These are phyloP conservation scores for Marchantia paleacea DNA, from an alignment of 225 moss, liverwort and hornwort genomes.

Conservation along the genomic window DNA sequence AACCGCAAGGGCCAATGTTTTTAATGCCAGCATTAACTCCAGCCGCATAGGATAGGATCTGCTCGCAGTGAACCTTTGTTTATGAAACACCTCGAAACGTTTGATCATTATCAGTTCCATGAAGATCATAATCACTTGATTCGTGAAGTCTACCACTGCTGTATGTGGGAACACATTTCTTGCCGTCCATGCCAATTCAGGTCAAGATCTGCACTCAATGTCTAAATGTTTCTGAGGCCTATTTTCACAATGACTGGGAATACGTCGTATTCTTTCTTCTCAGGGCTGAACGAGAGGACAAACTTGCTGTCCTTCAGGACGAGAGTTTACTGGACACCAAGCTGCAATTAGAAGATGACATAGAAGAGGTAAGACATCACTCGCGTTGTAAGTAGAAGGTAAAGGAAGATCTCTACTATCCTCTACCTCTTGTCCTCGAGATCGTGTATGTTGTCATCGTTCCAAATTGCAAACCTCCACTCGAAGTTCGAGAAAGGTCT, in stretches of 20 bases:
- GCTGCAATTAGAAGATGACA: slow-evolving; percentile 54
- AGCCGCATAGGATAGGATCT: too few relatives aligned
- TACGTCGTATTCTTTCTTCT: not conserved
- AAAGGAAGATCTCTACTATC: not conserved
- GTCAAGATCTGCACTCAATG: not conserved
- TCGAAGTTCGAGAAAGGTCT: not conserved
- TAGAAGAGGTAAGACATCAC: slow-evolving; percentile 43
- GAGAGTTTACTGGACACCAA: slow-evolving; percentile 42
- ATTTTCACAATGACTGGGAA: not conserved
- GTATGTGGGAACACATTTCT: not conserved
- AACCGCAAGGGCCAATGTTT: not conserved
- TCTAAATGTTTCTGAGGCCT: not conserved
- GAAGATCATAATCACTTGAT: not conserved
- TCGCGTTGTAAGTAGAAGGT: not conserved
- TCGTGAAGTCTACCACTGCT: not conserved
- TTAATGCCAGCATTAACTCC: not conserved
- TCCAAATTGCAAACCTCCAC: not conserved
- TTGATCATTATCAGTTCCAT: not conserved
- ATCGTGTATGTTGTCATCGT: not conserved
- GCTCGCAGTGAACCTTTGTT: too few relatives aligned
- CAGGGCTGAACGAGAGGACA: slow-evolving; percentile 65
- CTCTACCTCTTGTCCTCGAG: not conserved
- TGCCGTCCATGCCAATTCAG: not conserved
- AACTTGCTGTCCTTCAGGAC: slow-evolving; percentile 52
- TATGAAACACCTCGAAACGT: not conserved